Evolutionary conservation across 352 stramenopile genomes (phyloP).

Genomic region (Thraustochytrium striatum): DNA sequence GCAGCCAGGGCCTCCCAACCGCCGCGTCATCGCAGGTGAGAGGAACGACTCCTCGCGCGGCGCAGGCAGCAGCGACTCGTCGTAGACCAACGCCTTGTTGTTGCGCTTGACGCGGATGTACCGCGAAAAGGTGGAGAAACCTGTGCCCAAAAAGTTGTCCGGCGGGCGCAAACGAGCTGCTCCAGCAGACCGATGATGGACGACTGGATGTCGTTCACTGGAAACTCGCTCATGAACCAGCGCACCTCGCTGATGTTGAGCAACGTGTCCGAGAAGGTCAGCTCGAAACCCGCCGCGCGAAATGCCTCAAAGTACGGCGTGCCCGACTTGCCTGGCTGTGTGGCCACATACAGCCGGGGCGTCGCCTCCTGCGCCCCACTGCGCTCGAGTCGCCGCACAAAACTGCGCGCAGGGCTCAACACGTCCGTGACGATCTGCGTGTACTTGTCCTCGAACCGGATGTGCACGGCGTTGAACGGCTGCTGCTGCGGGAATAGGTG

Average conservation of each 20-base stretch:
- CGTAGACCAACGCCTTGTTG: not conserved
- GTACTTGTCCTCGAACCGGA: conserved; percentile 27
- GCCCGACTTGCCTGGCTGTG: not conserved
- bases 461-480: conserved; percentile 13
- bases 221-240: not conserved
- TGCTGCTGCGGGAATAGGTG: not conserved
- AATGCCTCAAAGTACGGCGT: conserved; percentile 28
- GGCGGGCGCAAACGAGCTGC: conserved; percentile 41
- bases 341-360: conserved; percentile 7
- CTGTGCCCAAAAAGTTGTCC: conserved; percentile 35
- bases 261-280: not conserved
- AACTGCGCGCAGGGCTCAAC: not conserved
- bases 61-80: conserved; percentile 16
- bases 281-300: conserved; percentile 20
- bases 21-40: too few species aligned
- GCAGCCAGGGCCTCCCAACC: too few species aligned
- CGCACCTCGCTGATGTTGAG: not conserved
- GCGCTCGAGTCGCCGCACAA: conserved; percentile 1
- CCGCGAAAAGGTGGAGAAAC: conserved; percentile 43
- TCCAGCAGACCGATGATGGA: conserved; percentile 28
- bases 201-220: conserved; percentile 21
- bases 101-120: conserved; percentile 43
- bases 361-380: not conserved
- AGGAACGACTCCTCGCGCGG: too few species aligned
- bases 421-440: conserved; percentile 23